These are phyloP conservation scores for Penicillium samsonianum DNA, from an alignment of 495 filamentous ascomycete species.

Conservation along the genomic window DNA sequence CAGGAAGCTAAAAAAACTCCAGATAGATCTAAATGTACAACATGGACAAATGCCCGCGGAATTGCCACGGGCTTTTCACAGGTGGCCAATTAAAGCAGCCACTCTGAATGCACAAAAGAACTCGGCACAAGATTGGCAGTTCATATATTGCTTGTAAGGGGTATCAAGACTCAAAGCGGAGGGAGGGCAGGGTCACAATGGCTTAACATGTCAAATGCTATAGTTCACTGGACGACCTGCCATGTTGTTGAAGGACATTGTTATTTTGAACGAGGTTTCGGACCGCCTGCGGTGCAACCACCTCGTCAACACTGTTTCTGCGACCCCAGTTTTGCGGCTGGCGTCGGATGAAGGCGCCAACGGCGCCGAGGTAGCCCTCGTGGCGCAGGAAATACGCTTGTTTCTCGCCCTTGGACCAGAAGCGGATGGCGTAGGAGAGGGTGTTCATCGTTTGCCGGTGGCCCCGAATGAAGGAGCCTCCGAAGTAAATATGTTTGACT, in stretches of 20 bases:
- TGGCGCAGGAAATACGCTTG: slow-evolving; percentile 95
- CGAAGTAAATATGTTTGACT: slow-evolving; percentile 93
- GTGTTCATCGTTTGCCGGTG: slow-evolving; percentile 98
- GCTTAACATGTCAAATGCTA: background rate
- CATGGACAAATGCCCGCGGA: background rate
- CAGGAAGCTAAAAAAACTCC: background rate
- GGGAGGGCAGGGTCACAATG: slow-evolving; percentile 2
- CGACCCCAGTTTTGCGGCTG: slow-evolving; percentile 92
- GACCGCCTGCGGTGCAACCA: slow-evolving; percentile 35
- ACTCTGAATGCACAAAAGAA: background rate
- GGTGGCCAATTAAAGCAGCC: background rate
- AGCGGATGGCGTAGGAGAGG: slow-evolving; percentile 90
- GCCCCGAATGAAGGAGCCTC: slow-evolving; percentile 93
- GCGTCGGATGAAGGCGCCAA: slow-evolving; percentile 89
- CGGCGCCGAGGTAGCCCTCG: slow-evolving; percentile 94
- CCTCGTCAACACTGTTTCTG: slow-evolving; percentile 67
- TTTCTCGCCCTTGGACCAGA: slow-evolving; percentile 93
- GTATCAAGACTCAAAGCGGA: slow-evolving; percentile 10
- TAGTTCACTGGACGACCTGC: slow-evolving; percentile 19
- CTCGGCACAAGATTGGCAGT: background rate
- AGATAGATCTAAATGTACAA: slow-evolving; percentile 1
- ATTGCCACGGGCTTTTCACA: background rate
- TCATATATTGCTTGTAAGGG: slow-evolving; percentile 9
- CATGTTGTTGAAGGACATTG: slow-evolving; percentile 20
- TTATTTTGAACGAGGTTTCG: slow-evolving; percentile 26